Evolutionary conservation across 2,329 filamentous ascomycete genomes (phyloP).

Genomic region (Beauveria sp.): DNA sequence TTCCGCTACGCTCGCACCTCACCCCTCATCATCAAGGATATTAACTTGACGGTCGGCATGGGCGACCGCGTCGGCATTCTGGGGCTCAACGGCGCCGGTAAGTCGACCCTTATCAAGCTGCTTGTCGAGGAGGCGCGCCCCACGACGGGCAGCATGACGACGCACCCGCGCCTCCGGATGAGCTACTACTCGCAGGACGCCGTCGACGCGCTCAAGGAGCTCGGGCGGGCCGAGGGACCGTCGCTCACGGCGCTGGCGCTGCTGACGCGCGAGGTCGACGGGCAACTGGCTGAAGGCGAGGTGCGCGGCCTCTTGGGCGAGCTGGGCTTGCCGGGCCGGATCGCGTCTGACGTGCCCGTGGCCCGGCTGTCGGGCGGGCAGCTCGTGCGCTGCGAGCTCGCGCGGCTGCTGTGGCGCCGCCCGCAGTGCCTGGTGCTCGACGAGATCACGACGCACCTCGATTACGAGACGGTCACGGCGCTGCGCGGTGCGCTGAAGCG

Average conservation of each 20-base stretch:
- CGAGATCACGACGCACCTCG: constrained; percentile 78
- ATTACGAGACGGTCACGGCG: constrained; percentile 71
- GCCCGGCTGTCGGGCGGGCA: constrained; percentile 73
- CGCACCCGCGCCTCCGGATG: constrained; percentile 61
- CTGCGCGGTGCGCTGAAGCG: constrained; percentile 56
- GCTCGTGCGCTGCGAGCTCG: constrained; percentile 58
- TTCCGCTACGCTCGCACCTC: constrained; percentile 51
- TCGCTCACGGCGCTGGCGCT: constrained; percentile 58
- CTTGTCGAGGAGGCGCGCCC: constrained; percentile 55
- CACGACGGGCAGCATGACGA: constrained; percentile 52
- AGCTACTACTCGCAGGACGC: constrained; percentile 78
- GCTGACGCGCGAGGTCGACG: constrained; percentile 46
- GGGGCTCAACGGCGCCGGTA: constrained; percentile 74
- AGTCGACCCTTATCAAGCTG: constrained; percentile 68
- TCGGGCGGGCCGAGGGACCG: constrained; percentile 37
- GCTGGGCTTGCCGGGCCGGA: constrained; percentile 61
- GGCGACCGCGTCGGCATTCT: constrained; percentile 69
- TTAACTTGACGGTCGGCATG: constrained; percentile 62
- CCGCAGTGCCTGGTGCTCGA: constrained; percentile 71
- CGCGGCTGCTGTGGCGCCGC: constrained; percentile 57
- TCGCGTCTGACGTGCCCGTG: constrained; percentile 66
- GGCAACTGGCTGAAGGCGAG: constrained; percentile 55
- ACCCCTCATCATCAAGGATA: constrained; percentile 46
- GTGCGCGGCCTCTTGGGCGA: constrained; percentile 58
- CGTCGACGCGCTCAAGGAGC: constrained; percentile 57